Conservation (phyloP, 2,329 filamentous ascomycete genomes). For the Sporothrix variecibatus region DNA sequence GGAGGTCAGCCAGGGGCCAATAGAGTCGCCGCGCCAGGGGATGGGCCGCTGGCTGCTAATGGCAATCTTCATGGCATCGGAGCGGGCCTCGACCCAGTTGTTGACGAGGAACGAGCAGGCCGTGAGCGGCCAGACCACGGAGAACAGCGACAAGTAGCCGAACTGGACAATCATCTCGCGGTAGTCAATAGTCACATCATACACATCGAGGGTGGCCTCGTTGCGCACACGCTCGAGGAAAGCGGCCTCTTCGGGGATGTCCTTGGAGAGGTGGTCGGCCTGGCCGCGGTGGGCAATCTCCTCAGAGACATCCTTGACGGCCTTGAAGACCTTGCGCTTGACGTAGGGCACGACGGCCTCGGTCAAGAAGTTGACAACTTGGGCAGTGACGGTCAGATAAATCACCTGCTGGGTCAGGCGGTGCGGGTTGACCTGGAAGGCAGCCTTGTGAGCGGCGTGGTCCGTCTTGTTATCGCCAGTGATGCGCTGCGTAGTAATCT, state of each 20-base stretch:
- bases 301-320: slow-evolving; percentile 73
- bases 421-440: slow-evolving; percentile 79
- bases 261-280: slow-evolving; percentile 51
- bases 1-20: slow-evolving; percentile 87
- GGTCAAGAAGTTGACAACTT: slow-evolving; percentile 82
- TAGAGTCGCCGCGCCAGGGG: slow-evolving; percentile 87
- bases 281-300: slow-evolving; percentile 53
- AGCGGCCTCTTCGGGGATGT: slow-evolving; percentile 73
- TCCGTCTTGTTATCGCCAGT: slow-evolving; percentile 67
- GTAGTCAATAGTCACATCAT: slow-evolving; percentile 88
- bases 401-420: slow-evolving; percentile 89
- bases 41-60: slow-evolving; percentile 85
- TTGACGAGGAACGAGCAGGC: slow-evolving; percentile 87
- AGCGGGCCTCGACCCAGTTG: slow-evolving; percentile 93
- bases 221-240: slow-evolving; percentile 81
- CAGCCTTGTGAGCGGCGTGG: slow-evolving; percentile 36
- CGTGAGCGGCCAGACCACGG: slow-evolving; percentile 92
- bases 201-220: slow-evolving; percentile 78
- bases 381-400: slow-evolving; percentile 92
- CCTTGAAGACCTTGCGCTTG: slow-evolving; percentile 75
- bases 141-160: slow-evolving; percentile 87
- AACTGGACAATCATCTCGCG: slow-evolving; percentile 91
- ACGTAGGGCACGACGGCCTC: slow-evolving; percentile 84
- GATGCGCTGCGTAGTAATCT: slow-evolving; percentile 70
- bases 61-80: slow-evolving; percentile 89